phyloP scores from a whole-genome alignment of 2,329 filamentous ascomycete genomes.

The Calonectria crousiana region DNA sequence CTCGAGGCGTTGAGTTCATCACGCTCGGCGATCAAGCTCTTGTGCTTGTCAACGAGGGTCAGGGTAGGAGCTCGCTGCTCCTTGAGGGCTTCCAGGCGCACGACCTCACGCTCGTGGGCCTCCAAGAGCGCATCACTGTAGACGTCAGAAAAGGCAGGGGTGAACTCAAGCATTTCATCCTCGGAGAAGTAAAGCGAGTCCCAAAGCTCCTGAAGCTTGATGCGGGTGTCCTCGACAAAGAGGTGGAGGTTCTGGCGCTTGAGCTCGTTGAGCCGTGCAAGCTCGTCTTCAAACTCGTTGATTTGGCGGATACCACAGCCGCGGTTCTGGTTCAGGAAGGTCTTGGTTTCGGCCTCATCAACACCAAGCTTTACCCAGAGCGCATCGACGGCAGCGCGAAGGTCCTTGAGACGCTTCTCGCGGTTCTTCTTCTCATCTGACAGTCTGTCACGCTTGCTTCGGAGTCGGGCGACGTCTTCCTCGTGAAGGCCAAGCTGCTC shows the following conservation, averaged over 20 bases:
- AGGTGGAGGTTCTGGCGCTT: constrained; percentile 95
- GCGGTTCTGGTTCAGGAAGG: constrained; percentile 87
- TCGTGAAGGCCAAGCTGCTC: constrained; percentile 95
- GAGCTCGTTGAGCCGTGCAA: constrained; percentile 86
- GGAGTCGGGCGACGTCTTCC: constrained; percentile 82
- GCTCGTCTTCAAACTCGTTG: constrained; percentile 95
- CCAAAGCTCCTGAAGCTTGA: constrained; percentile 94
- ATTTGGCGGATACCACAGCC: constrained; percentile 92
- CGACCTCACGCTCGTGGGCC: constrained; percentile 93
- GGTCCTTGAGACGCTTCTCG: constrained; percentile 81
- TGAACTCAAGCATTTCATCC: constrained; percentile 98
- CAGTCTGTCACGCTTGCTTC: constrained; percentile 82
- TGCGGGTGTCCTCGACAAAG: constrained; percentile 94
- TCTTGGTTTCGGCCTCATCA: constrained; percentile 84
- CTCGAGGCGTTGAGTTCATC: constrained; percentile 90
- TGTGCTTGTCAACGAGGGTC: constrained; percentile 85
- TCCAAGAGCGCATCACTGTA: constrained; percentile 96
- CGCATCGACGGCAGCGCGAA: constrained; percentile 81
- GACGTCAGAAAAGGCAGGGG: constrained; percentile 95
- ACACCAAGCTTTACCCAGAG: constrained; percentile 92
- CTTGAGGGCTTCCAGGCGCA: constrained; percentile 81
- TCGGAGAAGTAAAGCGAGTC: constrained; percentile 94
- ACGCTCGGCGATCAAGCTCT: constrained; percentile 84
- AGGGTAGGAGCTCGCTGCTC: constrained; percentile 91
- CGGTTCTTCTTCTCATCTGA: constrained; percentile 89